Conservation (phyloP, 345 rosid genomes). For the Capsella bursapastoris region DNA sequence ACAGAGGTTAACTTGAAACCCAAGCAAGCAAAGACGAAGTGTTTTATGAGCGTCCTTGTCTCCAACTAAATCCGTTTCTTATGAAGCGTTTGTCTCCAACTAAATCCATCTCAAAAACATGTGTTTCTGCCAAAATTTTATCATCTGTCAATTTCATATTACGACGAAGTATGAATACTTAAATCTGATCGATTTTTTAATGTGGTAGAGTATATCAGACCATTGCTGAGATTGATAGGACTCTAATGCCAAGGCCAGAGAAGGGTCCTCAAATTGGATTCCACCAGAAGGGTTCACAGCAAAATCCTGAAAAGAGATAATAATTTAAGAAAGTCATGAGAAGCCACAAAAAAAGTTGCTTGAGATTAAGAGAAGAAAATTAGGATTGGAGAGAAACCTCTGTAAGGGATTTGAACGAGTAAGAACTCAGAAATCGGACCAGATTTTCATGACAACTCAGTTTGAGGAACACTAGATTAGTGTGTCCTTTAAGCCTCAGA, state of each 20-base stretch:
- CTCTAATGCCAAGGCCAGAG: not conserved
- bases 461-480: conserved; percentile 22
- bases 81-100: not conserved
- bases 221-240: not conserved
- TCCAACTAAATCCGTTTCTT: not conserved
- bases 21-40: conserved; percentile 7
- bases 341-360: conserved; percentile 12
- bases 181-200: not conserved
- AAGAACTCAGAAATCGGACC: not conserved
- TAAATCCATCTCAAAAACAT: not conserved
- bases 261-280: not conserved
- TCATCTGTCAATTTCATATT: not conserved
- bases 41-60: not conserved
- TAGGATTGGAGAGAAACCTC: not conserved
- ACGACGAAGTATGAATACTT: not conserved
- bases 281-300: not conserved
- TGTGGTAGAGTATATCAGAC: not conserved
- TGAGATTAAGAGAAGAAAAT: not conserved
- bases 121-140: not conserved
- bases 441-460: not conserved
- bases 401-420: not conserved
- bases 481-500: conserved; percentile 5
- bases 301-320: not conserved
- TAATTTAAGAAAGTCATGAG: not conserved
- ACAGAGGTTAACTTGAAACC: conserved; percentile 4